phyloP scores from a whole-genome alignment of 2,329 filamentous ascomycete species.

The Beauveria asiatica region DNA sequence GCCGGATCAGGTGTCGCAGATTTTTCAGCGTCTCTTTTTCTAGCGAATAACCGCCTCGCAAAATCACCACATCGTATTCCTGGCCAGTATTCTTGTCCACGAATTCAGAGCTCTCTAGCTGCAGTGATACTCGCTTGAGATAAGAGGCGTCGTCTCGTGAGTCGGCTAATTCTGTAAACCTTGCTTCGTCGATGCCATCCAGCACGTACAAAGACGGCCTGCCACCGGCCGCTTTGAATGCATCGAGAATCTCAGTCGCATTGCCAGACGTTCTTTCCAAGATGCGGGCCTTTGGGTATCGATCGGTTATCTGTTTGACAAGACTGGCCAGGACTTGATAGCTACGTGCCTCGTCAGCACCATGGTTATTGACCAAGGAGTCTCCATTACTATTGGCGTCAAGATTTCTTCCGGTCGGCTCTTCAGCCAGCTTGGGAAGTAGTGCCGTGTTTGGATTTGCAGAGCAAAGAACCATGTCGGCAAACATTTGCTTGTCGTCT shows the following conservation, averaged over 20 bases:
- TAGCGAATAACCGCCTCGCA: neutral
- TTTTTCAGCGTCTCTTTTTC: neutral
- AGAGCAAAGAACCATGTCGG: neutral
- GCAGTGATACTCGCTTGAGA: neutral
- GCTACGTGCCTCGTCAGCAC: neutral
- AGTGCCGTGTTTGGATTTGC: neutral
- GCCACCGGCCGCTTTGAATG: neutral
- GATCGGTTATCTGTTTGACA: constrained; percentile 6
- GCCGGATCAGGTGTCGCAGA: neutral
- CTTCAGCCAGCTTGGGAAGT: neutral
- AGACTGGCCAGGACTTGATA: neutral
- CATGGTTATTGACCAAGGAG: neutral
- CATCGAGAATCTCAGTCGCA: neutral
- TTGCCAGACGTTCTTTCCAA: neutral
- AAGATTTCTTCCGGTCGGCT: neutral
- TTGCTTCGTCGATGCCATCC: neutral
- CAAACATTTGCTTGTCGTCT: constrained; percentile 6
- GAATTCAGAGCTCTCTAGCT: neutral
- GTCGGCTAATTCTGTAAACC: neutral
- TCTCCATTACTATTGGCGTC: neutral
- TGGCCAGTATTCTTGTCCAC: neutral
- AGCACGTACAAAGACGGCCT: neutral
- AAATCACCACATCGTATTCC: neutral
- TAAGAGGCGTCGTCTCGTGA: neutral
- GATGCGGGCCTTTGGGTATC: constrained; percentile 1